A percentile compares a stretch with the other conserved stretches of the same genome.
phyloP scores from a whole-genome alignment of 352 stramenopile species.

The Plasmopara muralis region DNA sequence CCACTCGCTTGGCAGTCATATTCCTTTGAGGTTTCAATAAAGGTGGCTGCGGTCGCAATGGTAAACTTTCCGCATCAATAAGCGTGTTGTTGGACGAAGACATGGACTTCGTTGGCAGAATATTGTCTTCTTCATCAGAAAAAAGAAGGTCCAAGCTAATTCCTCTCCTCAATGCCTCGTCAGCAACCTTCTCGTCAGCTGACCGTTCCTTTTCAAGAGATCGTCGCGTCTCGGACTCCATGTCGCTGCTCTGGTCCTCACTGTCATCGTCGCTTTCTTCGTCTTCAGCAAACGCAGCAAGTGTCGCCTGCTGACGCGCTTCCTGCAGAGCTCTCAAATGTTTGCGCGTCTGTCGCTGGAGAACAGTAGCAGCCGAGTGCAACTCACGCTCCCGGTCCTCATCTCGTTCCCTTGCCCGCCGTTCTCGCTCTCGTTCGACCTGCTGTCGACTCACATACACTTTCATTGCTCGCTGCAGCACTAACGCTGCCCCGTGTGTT shows the following conservation, averaged over 20 bases:
- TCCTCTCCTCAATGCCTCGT: constrained; percentile 22
- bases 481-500: constrained; percentile 24
- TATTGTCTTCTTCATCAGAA: constrained; percentile 32
- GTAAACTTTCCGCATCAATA: background rate
- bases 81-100: constrained; percentile 8
- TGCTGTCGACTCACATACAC: constrained; percentile 23
- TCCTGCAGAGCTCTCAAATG: constrained; percentile 16
- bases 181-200: constrained; percentile 10
- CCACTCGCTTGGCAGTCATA: constrained; percentile 43
- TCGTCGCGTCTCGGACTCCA: background rate
- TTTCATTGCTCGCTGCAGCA: constrained; percentile 33
- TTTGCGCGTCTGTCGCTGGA: constrained; percentile 46
- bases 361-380: constrained; percentile 30
- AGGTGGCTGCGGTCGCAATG: constrained; percentile 16
- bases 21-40: constrained; percentile 7
- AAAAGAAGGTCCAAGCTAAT: constrained; percentile 59
- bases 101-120: constrained; percentile 7
- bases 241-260: constrained; percentile 4
- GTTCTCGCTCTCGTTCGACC: constrained; percentile 15
- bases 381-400: constrained; percentile 24
- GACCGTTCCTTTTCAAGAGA: background rate
- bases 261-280: constrained; percentile 14
- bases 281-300: constrained; percentile 15
- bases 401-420: constrained; percentile 19
- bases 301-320: constrained; percentile 12